Percentiles rank a stretch among this genome's conserved stretches.
Evolutionary conservation across 192 early-diverging fungal species (phyloP).

Genomic region (Ramicandelaber brevisporus): DNA sequence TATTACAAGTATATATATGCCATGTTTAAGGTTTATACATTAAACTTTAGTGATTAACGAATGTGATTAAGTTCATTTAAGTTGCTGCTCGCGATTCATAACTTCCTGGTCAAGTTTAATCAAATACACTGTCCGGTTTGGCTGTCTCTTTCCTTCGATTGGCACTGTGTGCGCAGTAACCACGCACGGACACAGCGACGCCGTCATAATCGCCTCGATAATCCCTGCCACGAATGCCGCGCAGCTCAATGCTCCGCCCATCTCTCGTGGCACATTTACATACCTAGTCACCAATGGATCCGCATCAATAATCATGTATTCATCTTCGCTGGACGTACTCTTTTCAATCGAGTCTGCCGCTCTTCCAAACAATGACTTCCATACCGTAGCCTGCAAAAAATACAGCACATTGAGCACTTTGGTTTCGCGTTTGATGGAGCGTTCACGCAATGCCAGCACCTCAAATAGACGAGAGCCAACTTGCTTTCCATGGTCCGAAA

Average conservation of each 20-base stretch:
- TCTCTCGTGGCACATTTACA: conserved; percentile 84
- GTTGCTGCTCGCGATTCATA: conserved; percentile 42
- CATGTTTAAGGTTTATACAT: too few species aligned
- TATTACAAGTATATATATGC: too few species aligned
- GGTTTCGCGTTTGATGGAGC: conserved; percentile 65
- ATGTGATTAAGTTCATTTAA: conserved; percentile 20
- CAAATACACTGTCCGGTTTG: conserved; percentile 75
- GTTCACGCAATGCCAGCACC: conserved; percentile 75
- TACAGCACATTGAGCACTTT: conserved; percentile 68
- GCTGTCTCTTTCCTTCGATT: conserved; percentile 59
- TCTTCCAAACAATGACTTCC: conserved; percentile 91
- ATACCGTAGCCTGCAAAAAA: conserved; percentile 83
- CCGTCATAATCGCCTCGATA: conserved; percentile 81
- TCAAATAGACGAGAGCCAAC: conserved; percentile 77
- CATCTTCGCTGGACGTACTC: conserved; percentile 87
- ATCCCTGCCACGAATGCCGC: conserved; percentile 91
- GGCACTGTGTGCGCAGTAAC: conserved; percentile 88
- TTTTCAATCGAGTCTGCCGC: conserved; percentile 88
- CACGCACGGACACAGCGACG: conserved; percentile 41
- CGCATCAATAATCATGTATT: conserved; percentile 99
- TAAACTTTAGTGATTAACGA: conserved; percentile 1
- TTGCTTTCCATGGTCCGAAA: conserved; percentile 80
- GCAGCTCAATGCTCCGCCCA: conserved; percentile 72
- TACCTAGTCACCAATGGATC: conserved; percentile 73
- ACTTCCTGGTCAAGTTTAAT: conserved; percentile 83